phyloP scores from a whole-genome alignment of 2,329 filamentous ascomycete genomes.

The Aspergillus sp. region DNA sequence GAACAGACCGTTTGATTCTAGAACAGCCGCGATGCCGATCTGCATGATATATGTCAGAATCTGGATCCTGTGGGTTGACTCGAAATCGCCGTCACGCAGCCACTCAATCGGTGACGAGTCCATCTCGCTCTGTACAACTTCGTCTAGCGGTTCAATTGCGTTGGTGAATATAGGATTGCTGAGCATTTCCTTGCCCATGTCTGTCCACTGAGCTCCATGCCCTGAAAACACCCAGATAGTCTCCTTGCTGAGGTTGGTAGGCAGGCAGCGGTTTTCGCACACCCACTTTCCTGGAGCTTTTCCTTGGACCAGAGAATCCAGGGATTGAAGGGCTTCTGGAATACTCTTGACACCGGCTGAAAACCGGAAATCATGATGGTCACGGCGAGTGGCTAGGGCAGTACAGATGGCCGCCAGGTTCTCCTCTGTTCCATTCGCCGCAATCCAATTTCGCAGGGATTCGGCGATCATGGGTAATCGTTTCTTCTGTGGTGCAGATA shows the following conservation, averaged over 20 bases:
- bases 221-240: constrained; percentile 42
- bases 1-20: constrained; percentile 29
- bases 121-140: constrained; percentile 20
- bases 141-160: constrained; percentile 28
- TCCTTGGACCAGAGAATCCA: background rate
- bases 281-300: background rate
- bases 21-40: constrained; percentile 27
- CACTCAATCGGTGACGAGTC: constrained; percentile 3
- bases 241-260: background rate
- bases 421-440: background rate
- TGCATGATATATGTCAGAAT: constrained; percentile 36
- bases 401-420: background rate
- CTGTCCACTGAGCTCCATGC: constrained; percentile 43
- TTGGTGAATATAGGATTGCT: constrained; percentile 14
- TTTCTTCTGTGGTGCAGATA: background rate
- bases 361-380: background rate
- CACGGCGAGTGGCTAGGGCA: background rate
- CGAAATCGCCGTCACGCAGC: constrained; percentile 5
- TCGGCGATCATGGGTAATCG: background rate
- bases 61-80: constrained; percentile 11
- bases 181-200: constrained; percentile 41
- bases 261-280: background rate
- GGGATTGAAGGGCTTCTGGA: background rate
- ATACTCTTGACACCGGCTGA: background rate
- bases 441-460: background rate